Evolutionary conservation across 108 stramenopile species (phyloP), one percentile per base, ranked within the genome.

Genomic region (Schizochytrium sp.): DNA sequence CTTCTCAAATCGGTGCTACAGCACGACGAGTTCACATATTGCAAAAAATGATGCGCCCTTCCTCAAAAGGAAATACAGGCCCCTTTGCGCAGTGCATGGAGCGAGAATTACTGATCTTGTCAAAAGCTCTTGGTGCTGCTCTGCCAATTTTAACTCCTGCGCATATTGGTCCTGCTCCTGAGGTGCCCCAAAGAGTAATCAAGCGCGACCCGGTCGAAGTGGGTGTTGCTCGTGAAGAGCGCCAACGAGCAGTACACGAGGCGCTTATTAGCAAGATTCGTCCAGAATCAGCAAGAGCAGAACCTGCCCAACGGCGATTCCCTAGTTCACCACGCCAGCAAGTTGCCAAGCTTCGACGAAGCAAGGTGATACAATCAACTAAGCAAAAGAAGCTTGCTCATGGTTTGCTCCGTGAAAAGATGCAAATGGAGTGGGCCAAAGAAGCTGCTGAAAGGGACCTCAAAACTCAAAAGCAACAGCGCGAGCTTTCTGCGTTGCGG

Each of bases 361-460:
- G 64, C 64, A 44, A 69, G 28, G 64, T 44, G 5, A 8, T 15
- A 38, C 42, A 0, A 15, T 10, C 64, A 7, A 47, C 50, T 5
- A 47, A 42, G 5, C 50, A 47, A 8, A 5, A 42, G 12, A 38
- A 12, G 53, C 47, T 13, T 5, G 76, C 10, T 5, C 76, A 50
- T 13, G 76, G 28, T 17, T 13, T n/a, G 2, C 28, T 83, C 1
- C 5, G 28, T 5, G 76, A 38, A 7, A 83, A 83, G 1, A 83
- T 83, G 76, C 15, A 83, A 5, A 47, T 83, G 50, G 50, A 55
- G 53, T 83, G 76, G 76, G 76, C 76, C 76, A 83, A 83, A 28
- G 76, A 83, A 40, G 76, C 47, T 5, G 76, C 53, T 10, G 3
- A 17, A 53, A 47, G 76, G 55, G 47, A 49, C 50, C 10, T 5